Evolutionary conservation across 2,329 filamentous ascomycete genomes (phyloP).

Genomic region (Fusarium sp.): DNA sequence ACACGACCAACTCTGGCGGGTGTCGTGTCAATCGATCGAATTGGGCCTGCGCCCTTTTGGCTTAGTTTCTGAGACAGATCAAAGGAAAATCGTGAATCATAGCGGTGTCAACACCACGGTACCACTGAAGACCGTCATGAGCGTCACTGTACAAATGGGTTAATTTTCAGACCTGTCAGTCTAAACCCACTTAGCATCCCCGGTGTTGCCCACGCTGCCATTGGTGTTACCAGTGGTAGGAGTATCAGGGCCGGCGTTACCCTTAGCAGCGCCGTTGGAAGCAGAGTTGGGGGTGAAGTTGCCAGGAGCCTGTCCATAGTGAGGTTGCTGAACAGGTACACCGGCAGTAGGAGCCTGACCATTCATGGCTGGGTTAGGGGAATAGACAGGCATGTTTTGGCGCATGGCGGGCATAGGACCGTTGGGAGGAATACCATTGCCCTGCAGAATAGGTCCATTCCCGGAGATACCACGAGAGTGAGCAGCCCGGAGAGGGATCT

Average conservation of each 20-base stretch:
- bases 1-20: constrained; percentile 47
- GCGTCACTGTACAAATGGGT: constrained; percentile 52
- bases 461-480: constrained; percentile 59
- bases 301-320: constrained; percentile 46
- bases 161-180: constrained; percentile 39
- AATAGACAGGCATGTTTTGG: constrained; percentile 53
- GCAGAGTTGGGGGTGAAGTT: constrained; percentile 34
- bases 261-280: constrained; percentile 15
- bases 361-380: constrained; percentile 49
- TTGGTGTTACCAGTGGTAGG: constrained; percentile 29
- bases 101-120: constrained; percentile 52
- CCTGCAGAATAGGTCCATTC: constrained; percentile 52
- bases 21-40: constrained; percentile 46
- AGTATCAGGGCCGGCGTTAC: constrained; percentile 9
- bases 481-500: constrained; percentile 61
- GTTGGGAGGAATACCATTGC: constrained; percentile 43
- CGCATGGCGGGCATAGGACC: constrained; percentile 45
- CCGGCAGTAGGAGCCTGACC: constrained; percentile 46
- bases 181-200: constrained; percentile 57
- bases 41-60: constrained; percentile 42
- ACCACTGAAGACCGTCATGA: constrained; percentile 41
- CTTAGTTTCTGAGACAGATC: constrained; percentile 49
- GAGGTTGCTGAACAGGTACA: constrained; percentile 47
- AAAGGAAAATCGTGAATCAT: constrained; percentile 58
- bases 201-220: constrained; percentile 43